Percentiles rank a stretch among this genome's conserved stretches.
Conservation (phyloP, 2,329 filamentous ascomycete species). For the Penicillium sp. region DNA sequence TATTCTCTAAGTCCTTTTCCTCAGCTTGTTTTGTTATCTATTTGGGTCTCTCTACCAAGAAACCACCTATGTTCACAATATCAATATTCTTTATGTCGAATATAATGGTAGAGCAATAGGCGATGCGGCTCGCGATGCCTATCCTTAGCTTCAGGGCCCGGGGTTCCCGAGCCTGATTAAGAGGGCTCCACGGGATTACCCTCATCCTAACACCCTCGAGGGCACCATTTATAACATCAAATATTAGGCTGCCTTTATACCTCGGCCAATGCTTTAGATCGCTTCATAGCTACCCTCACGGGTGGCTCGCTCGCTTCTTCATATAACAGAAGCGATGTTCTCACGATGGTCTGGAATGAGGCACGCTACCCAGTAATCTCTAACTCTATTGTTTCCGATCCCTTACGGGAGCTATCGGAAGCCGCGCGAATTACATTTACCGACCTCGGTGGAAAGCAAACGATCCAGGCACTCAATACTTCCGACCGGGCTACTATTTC, state of each 20-base stretch:
- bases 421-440: constrained; percentile 37
- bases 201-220: constrained; percentile 17
- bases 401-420: constrained; percentile 35
- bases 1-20: constrained; percentile 40
- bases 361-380: constrained; percentile 44
- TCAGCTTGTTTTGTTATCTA: constrained; percentile 38
- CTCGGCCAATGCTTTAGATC: constrained; percentile 36
- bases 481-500: constrained; percentile 34
- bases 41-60: constrained; percentile 42
- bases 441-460: constrained; percentile 33
- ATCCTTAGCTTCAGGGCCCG: constrained; percentile 26
- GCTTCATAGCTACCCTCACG: constrained; percentile 38
- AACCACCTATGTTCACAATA: constrained; percentile 31
- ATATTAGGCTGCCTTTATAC: constrained; percentile 41
- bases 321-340: constrained; percentile 38
- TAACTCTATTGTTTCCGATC: constrained; percentile 34
- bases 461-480: constrained; percentile 22
- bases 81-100: constrained; percentile 41
- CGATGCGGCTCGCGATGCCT: constrained; percentile 32
- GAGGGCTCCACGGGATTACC: constrained; percentile 16
- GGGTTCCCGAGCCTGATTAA: constrained; percentile 34
- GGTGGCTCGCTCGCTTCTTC: constrained; percentile 30
- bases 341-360: constrained; percentile 49
- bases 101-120: constrained; percentile 41
- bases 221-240: constrained; percentile 33